These are phyloP conservation scores for Colletotrichum chrysophilum DNA, from an alignment of 2,329 filamentous ascomycete species.

Conservation along the genomic window DNA sequence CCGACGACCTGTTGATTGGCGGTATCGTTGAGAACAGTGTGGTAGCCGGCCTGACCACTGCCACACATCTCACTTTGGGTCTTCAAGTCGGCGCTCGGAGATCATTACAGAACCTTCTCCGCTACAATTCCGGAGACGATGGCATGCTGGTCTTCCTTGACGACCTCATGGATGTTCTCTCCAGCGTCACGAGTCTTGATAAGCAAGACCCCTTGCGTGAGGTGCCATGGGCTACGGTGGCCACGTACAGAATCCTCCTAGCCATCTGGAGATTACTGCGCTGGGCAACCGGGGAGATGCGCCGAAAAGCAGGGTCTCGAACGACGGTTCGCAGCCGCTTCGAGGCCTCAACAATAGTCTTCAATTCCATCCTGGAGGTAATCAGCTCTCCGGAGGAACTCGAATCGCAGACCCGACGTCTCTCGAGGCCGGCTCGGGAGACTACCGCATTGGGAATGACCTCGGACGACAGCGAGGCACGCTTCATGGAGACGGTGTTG, in stretches of 20 bases:
- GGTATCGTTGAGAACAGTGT: conserved; percentile 37
- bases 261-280: conserved; percentile 33
- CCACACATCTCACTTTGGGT: conserved; percentile 32
- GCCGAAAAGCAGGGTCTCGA: conserved; percentile 21
- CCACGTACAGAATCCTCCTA: conserved; percentile 32
- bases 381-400: background rate
- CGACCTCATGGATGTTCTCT: conserved; percentile 27
- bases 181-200: conserved; percentile 10
- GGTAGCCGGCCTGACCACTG: conserved; percentile 33
- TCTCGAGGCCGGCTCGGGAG: background rate
- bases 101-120: conserved; percentile 27
- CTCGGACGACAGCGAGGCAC: conserved; percentile 16
- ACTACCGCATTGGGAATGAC: background rate
- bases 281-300: conserved; percentile 30
- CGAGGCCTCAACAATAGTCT: conserved; percentile 28
- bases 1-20: conserved; percentile 36
- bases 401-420: background rate
- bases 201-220: conserved; percentile 24
- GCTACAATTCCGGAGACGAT: conserved; percentile 29
- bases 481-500: conserved; percentile 19
- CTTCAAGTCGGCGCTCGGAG: conserved; percentile 30
- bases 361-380: conserved; percentile 29
- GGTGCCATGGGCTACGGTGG: conserved; percentile 33
- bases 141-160: conserved; percentile 31
- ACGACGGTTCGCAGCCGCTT: conserved; percentile 23